A percentile compares a stretch with the other conserved stretches of the same genome.
These are phyloP conservation scores for Podospora conica DNA, from an alignment of 495 filamentous ascomycete species.

Conservation along the genomic window DNA sequence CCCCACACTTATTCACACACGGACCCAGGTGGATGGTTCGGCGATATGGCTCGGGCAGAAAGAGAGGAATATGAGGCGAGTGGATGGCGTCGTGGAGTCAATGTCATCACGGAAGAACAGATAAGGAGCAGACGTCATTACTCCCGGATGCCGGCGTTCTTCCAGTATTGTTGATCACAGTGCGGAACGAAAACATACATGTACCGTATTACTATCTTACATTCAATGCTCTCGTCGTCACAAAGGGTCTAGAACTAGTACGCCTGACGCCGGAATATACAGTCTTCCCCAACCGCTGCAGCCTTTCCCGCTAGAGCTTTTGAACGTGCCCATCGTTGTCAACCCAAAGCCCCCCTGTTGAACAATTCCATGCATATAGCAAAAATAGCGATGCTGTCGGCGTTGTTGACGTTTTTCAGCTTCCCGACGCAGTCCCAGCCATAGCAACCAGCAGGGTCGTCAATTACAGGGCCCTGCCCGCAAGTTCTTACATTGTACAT, in stretches of 20 bases:
- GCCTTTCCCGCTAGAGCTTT: neutral
- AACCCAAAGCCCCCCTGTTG: neutral
- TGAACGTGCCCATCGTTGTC: neutral
- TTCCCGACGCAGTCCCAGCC: neutral
- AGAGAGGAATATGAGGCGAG: neutral
- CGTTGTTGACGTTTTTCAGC: neutral
- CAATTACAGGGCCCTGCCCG: neutral
- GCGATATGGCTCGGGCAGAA: neutral
- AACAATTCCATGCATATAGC: neutral
- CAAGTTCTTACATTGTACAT: no score
- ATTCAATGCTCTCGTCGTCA: no score
- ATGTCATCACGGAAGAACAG: neutral
- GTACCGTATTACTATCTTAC: no score
- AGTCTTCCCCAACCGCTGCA: neutral
- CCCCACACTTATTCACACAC: neutral
- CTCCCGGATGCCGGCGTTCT: neutral
- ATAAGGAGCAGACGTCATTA: neutral
- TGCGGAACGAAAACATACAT: no score
- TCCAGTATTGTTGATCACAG: neutral
- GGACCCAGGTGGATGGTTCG: neutral
- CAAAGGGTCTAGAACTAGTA: no score
- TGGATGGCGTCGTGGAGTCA: neutral
- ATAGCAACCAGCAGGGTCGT: neutral
- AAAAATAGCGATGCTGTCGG: neutral
- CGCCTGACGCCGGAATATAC: neutral